Conservation (phyloP, 1,284 basidiomycete genomes). For the Microbotryomycetes sp. region DNA sequence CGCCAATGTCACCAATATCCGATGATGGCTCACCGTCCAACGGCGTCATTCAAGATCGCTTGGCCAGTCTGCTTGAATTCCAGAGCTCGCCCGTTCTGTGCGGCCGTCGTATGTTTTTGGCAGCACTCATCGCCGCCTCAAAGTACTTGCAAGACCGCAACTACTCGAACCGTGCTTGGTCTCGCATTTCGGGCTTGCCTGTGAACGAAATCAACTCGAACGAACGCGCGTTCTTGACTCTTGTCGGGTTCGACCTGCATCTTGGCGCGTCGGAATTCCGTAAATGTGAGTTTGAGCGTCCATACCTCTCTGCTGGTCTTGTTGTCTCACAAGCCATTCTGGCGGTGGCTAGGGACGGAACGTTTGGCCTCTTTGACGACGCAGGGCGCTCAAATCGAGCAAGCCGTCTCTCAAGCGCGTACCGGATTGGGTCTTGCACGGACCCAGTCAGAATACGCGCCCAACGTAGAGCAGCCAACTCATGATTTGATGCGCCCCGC, state of each 20-base stretch:
- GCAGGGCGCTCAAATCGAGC: neutral
- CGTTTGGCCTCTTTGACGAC: constrained; percentile 12
- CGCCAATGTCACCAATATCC: constrained; percentile 17
- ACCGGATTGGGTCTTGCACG: neutral
- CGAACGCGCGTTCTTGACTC: constrained; percentile 43
- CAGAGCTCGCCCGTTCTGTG: constrained; percentile 59
- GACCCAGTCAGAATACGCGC: neutral
- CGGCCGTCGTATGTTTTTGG: constrained; percentile 77
- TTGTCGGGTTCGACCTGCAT: constrained; percentile 43
- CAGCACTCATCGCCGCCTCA: constrained; percentile 75
- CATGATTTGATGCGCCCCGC: neutral
- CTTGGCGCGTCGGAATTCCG: constrained; percentile 35
- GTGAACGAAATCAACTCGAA: constrained; percentile 43
- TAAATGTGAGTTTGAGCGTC: constrained; percentile 26
- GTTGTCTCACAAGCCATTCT: neutral
- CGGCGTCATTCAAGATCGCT: neutral
- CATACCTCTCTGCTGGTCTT: neutral
- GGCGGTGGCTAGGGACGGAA: constrained; percentile 12
- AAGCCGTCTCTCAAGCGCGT: neutral
- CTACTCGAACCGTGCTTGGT: constrained; percentile 83
- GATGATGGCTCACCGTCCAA: neutral
- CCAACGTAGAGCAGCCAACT: neutral
- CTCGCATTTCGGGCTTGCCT: constrained; percentile 51
- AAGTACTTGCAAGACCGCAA: constrained; percentile 90
- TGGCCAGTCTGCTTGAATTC: constrained; percentile 5